Percentiles rank a stretch among this genome's conserved stretches.
These are phyloP conservation scores for Trichosporon ovoides DNA, from an alignment of 1,284 basidiomycete species.

Conservation along the genomic window DNA sequence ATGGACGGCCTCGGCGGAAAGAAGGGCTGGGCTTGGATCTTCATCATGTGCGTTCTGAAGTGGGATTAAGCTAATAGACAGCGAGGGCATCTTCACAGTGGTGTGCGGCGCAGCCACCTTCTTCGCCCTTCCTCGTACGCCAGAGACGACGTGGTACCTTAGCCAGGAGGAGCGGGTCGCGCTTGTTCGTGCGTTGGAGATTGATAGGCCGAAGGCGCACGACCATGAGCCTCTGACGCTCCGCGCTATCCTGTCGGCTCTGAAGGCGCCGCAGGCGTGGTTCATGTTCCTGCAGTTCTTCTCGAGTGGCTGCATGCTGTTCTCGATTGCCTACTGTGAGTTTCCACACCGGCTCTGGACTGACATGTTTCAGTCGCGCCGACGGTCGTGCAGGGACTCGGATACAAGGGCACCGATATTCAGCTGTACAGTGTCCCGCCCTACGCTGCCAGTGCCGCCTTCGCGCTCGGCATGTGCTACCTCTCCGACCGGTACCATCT, in stretches of 20 bases:
- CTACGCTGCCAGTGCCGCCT: slow-evolving; percentile 54
- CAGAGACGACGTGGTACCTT: slow-evolving; percentile 50
- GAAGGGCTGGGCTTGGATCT: slow-evolving; percentile 54
- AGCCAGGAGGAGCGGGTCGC: slow-evolving; percentile 49
- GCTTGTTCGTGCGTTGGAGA: slow-evolving; percentile 35
- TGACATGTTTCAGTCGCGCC: slow-evolving; percentile 14
- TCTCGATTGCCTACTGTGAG: slow-evolving; percentile 53
- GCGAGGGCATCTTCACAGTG: slow-evolving; percentile 49
- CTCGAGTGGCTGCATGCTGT: slow-evolving; percentile 38
- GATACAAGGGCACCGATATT: slow-evolving; percentile 45
- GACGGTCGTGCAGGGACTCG: slow-evolving; percentile 53
- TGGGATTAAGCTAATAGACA: not conserved
- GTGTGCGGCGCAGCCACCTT: slow-evolving; percentile 51
- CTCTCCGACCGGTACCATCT: slow-evolving; percentile 55
- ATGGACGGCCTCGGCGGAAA: slow-evolving; percentile 48
- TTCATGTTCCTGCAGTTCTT: slow-evolving; percentile 29
- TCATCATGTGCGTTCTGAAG: slow-evolving; percentile 49
- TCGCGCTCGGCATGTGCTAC: slow-evolving; percentile 53
- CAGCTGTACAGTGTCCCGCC: slow-evolving; percentile 55
- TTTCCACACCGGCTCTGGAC: not conserved
- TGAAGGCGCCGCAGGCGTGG: slow-evolving; percentile 28
- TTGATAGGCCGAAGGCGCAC: slow-evolving; percentile 18
- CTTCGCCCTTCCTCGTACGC: slow-evolving; percentile 51
- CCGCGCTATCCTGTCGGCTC: slow-evolving; percentile 49
- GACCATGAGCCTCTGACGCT: slow-evolving; percentile 52